Percentiles rank a stretch among this genome's conserved stretches.
These are phyloP conservation scores for Dictyostelium discoideum DNA, from an alignment of 78 protist species.

Conservation along the genomic window dicty_2.7 NC_007091.3:806501-807000, in stretches of 20 bases:
- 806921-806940: constrained; percentile 11
- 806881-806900: constrained; percentile 66
- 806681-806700: constrained; percentile 26
- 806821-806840: constrained; percentile 23
- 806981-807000: not conserved
- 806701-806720: constrained; percentile 54
- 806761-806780: constrained; percentile 63
- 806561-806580: constrained; percentile 67
- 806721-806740: constrained; percentile 32
- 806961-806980: constrained; percentile 22
- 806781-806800: constrained; percentile 40
- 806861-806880: constrained; percentile 19
- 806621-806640: constrained; percentile 59
- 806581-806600: constrained; percentile 53
- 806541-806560: constrained; percentile 47
- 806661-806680: constrained; percentile 67
- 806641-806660: constrained; percentile 24
- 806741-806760: constrained; percentile 43
- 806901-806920: constrained; percentile 33
- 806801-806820: constrained; percentile 36
- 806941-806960: constrained; percentile 12
- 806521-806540: constrained; percentile 36
- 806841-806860: not conserved
- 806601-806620: not conserved
- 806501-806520: constrained; percentile 74